Base-by-base conservation (phyloP, 495 filamentous ascomycete species). In the Opeltia flavorubescens region DNA sequence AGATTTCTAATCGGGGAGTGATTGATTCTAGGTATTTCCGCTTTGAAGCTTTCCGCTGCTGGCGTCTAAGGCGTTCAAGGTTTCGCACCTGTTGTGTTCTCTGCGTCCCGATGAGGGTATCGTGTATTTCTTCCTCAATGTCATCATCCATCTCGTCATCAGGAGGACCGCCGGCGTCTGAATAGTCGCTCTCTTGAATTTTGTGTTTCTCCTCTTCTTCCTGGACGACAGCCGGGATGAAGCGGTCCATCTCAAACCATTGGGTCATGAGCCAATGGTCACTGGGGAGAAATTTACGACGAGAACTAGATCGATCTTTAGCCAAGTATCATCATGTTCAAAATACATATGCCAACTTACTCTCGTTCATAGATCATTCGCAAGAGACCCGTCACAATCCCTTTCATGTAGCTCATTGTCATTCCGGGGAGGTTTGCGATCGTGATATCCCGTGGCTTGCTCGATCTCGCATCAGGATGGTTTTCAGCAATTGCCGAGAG, bases 261-360 rank as follows among this genome's bases (percentile, higher is more conserved):
- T 77, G 77, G 1, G 83, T 93, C 91, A 96, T 95, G 29, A 99
- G 67, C 91, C 93, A 99, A 54, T 95, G 89, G 24, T 78, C 74
- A 26, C 71, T 62, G 1, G 85, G 81, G 25, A 95, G 66, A 54
- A 96, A 96, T 26, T 75, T 80, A 15, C 89, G 74, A 35, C 91
- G 70, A 15, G 91, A 99, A 64, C 73, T 77, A 48, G 15, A 45
- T 12, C 4, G 12, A 31, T 34, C 17, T 44, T 47, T 50, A 57
- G 52, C 48, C 12, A 44, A 26, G 15, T n/a, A 18, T 28, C 27
- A 21, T n/a, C 15, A 48, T 30, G 2, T n/a, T 27, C 20, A 42
- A 41, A 44, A 26, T n/a, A 28, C 17, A 6, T 44, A 12, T 4
- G 20, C 5, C 3, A 15, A 62, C 71, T 59, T 67, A 77, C 73